phyloP scores from a whole-genome alignment of 306 rosid genomes.

The Prunus davidiana region DNA sequence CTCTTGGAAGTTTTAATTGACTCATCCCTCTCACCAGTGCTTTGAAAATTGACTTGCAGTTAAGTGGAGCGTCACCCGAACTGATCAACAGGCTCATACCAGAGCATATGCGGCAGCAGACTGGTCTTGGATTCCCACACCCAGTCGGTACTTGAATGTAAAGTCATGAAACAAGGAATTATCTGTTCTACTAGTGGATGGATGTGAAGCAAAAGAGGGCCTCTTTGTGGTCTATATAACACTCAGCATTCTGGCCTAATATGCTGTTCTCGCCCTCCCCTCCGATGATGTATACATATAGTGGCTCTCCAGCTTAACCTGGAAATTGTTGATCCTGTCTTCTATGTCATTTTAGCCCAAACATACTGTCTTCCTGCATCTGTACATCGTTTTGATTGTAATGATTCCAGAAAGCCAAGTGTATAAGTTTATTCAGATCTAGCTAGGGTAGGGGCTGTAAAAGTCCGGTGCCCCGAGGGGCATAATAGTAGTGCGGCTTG shows the following conservation, averaged over 20 bases:
- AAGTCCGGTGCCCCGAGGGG: conserved; percentile 29
- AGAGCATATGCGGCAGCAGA: conserved; percentile 73
- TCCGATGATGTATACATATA: conserved; percentile 56
- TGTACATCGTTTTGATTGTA: conserved; percentile 40
- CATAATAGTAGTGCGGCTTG: conserved; percentile 25
- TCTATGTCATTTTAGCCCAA: conserved; percentile 40
- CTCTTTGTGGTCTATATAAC: conserved; percentile 41
- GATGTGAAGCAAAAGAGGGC: conserved; percentile 40
- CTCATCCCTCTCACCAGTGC: background rate
- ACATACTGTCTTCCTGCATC: conserved; percentile 22
- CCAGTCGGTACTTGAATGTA: conserved; percentile 53
- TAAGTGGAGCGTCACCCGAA: conserved; percentile 71
- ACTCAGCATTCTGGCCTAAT: conserved; percentile 40
- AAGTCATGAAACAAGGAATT: conserved; percentile 40
- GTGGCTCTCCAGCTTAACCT: conserved; percentile 48
- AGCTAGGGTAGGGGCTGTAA: conserved; percentile 24
- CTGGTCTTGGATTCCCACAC: conserved; percentile 45
- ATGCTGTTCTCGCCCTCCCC: conserved; percentile 47
- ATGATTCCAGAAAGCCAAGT: conserved; percentile 27
- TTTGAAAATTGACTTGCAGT: conserved; percentile 37
- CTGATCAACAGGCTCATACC: conserved; percentile 79
- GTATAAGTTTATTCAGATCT: conserved; percentile 26
- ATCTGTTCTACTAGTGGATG: conserved; percentile 30
- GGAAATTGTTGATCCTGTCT: conserved; percentile 39
- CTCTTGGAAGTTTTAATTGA: background rate